These are phyloP conservation scores for Gnaphalium uliginosum DNA, from an alignment of 129 eudicot species.

Conservation along the genomic window DNA sequence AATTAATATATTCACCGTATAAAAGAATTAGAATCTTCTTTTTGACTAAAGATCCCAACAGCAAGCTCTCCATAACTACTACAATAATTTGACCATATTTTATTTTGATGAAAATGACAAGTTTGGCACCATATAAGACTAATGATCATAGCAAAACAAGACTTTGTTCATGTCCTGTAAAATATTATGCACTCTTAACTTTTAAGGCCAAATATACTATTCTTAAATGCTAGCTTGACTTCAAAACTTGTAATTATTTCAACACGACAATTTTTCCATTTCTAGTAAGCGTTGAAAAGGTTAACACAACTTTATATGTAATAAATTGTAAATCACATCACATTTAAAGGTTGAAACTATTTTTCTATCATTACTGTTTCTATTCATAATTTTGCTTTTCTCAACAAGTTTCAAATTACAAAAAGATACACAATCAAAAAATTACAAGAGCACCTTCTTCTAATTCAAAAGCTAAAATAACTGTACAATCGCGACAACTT, in stretches of 20 bases:
- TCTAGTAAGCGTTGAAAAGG: slow-evolving; percentile 2
- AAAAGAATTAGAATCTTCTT: slow-evolving; percentile 36
- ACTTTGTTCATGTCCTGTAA: slow-evolving; percentile 27
- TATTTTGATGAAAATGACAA: slow-evolving; percentile 34
- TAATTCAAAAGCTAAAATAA: slow-evolving; percentile 10
- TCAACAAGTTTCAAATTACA: not conserved
- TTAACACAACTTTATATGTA: slow-evolving; percentile 7
- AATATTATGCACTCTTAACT: slow-evolving; percentile 21
- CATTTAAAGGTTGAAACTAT: not conserved
- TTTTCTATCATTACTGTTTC: slow-evolving; percentile 5
- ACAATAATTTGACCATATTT: slow-evolving; percentile 25
- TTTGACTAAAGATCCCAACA: slow-evolving; percentile 35
- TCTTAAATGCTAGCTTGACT: slow-evolving; percentile 6
- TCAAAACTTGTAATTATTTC: slow-evolving; percentile 11
- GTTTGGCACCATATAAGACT: slow-evolving; percentile 32
- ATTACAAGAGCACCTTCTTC: slow-evolving; percentile 3
- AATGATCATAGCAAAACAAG: slow-evolving; percentile 28
- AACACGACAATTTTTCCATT: slow-evolving; percentile 21
- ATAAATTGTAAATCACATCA: slow-evolving; percentile 13
- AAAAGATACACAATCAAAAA: not conserved
- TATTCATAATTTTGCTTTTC: slow-evolving; percentile 18
- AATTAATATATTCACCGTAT: slow-evolving; percentile 20
- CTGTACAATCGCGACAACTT: no score
- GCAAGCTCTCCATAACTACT: slow-evolving; percentile 30
- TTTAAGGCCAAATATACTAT: slow-evolving; percentile 7